A percentile compares a stretch with the other conserved stretches of the same genome.
phyloP scores from a whole-genome alignment of 441 rosid species.

The Hura crepitans region DNA sequence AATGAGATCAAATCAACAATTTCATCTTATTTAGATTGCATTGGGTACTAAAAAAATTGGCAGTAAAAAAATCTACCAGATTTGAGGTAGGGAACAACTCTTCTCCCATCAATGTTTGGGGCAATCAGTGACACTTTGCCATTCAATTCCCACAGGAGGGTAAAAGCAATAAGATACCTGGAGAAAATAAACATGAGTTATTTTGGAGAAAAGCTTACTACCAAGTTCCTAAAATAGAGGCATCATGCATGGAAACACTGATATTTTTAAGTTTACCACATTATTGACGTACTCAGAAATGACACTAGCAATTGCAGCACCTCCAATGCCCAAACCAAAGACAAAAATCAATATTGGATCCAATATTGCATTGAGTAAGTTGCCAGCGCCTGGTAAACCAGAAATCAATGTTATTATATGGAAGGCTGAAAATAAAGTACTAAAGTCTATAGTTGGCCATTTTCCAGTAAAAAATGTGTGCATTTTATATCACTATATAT shows the following conservation, averaged over 20 bases:
- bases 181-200: conserved; percentile 16
- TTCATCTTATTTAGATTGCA: neutral
- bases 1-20: neutral
- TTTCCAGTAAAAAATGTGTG: neutral
- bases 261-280: conserved; percentile 59
- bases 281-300: conserved; percentile 86
- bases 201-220: conserved; percentile 12
- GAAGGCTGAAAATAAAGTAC: conserved; percentile 9
- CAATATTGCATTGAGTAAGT: conserved; percentile 65
- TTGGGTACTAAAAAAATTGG: neutral
- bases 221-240: conserved; percentile 10
- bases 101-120: conserved; percentile 62
- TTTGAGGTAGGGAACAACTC: conserved; percentile 54
- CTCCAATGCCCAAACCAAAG: conserved; percentile 66
- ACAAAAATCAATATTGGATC: conserved; percentile 72
- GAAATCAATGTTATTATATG: conserved; percentile 16
- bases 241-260: conserved; percentile 16
- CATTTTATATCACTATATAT: neutral
- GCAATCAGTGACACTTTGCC: conserved; percentile 60
- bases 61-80: conserved; percentile 53
- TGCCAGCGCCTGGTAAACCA: conserved; percentile 70
- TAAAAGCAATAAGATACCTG: conserved; percentile 80
- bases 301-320: conserved; percentile 89
- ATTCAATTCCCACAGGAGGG: conserved; percentile 82
- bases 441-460: neutral